phyloP scores from a whole-genome alignment of 1,139 yeast species.

The Sugiyamaella sp. region DNA sequence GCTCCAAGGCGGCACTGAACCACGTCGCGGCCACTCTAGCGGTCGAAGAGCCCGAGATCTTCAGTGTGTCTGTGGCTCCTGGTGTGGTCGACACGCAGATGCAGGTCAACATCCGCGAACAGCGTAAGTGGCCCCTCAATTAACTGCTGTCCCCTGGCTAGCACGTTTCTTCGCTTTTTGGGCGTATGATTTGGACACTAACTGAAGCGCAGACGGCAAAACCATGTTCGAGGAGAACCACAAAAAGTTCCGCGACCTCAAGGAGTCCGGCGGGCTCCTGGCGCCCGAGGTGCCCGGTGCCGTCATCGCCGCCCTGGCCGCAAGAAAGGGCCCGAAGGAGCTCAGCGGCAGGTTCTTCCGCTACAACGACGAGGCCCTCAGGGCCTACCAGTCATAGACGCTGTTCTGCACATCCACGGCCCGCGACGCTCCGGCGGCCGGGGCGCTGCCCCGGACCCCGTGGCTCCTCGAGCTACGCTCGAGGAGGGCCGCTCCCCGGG shows the following conservation, averaged over 20 bases:
- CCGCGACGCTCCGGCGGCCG: conserved; percentile 5
- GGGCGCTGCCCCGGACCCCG: conserved; percentile 4
- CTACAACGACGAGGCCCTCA: conserved; percentile 51
- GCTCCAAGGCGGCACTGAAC: conserved; percentile 87
- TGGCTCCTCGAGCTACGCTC: neutral
- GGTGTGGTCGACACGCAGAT: conserved; percentile 90
- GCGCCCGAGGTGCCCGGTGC: conserved; percentile 72
- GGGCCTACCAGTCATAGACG: conserved; percentile 25
- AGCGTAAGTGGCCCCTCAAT: conserved; percentile 31
- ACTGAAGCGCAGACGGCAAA: conserved; percentile 50
- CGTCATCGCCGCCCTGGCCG: conserved; percentile 65
- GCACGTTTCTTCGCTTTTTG: no score
- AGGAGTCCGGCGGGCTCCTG: conserved; percentile 56
- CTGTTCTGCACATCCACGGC: no score
- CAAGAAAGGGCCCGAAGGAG: conserved; percentile 49
- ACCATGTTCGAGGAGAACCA: conserved; percentile 62
- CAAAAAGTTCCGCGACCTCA: conserved; percentile 62
- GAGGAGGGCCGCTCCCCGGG: no score
- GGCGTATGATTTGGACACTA: no score
- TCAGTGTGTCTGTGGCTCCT: conserved; percentile 77
- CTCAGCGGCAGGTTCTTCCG: conserved; percentile 69
- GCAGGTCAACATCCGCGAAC: conserved; percentile 77
- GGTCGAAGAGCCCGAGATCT: conserved; percentile 62
- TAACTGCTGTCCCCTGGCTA: no score
- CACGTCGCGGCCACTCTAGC: conserved; percentile 69